These are phyloP conservation scores for Polyporus tsugae DNA, from an alignment of 1,284 basidiomycete genomes.

Conservation along the genomic window DNA sequence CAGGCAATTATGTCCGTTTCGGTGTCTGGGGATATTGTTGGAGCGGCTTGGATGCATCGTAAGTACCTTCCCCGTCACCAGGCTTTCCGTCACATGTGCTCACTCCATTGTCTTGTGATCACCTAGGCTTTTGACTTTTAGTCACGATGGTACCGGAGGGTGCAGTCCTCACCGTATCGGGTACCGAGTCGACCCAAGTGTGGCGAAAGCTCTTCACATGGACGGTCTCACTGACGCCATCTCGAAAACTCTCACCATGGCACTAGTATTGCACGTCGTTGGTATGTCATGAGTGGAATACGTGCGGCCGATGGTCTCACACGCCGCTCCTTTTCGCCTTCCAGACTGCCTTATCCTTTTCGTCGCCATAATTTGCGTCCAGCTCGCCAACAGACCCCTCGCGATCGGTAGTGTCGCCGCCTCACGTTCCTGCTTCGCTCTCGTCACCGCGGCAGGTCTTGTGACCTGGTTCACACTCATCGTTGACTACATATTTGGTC, in stretches of 20 bases:
- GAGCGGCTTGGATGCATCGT: slow-evolving; percentile 55
- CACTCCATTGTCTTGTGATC: slow-evolving; percentile 22
- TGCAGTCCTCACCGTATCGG: slow-evolving; percentile 60
- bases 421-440: neutral
- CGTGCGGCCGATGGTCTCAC: neutral
- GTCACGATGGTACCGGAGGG: slow-evolving; percentile 44
- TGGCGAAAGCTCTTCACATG: slow-evolving; percentile 55
- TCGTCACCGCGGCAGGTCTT: neutral
- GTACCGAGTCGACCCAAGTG: slow-evolving; percentile 57
- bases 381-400: neutral
- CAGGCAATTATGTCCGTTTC: slow-evolving; percentile 52
- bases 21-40: slow-evolving; percentile 71
- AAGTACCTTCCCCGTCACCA: slow-evolving; percentile 35
- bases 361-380: slow-evolving; percentile 45
- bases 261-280: slow-evolving; percentile 54
- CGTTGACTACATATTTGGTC: slow-evolving; percentile 57
- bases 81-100: slow-evolving; percentile 17
- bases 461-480: slow-evolving; percentile 46
- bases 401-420: no score
- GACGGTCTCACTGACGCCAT: slow-evolving; percentile 49
- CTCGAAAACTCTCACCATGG: slow-evolving; percentile 48
- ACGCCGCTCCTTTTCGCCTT: slow-evolving; percentile 10
- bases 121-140: slow-evolving; percentile 50
- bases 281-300: slow-evolving; percentile 44
- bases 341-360: slow-evolving; percentile 62